These are phyloP conservation scores for Kwoniella bestiolae DNA, from an alignment of 768 basidiomycete species.

Conservation along the genomic window DNA sequence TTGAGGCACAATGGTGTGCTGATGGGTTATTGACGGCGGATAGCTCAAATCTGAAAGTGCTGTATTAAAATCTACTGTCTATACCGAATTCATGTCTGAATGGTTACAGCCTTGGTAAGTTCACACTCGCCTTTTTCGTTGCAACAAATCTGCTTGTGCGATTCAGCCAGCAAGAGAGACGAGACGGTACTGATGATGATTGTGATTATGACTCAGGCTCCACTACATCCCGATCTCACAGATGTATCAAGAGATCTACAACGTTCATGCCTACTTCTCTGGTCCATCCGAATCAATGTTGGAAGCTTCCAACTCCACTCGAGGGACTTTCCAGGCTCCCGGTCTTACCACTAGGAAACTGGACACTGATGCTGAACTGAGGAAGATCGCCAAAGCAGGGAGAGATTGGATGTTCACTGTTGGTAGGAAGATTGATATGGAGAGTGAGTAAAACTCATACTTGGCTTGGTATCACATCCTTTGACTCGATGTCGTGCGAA, in stretches of 20 bases:
- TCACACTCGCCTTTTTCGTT: background rate
- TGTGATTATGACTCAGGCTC: no score
- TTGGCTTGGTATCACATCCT: no score
- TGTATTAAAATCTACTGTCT: slow-evolving; percentile 86
- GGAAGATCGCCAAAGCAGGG: slow-evolving; percentile 87
- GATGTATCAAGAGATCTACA: slow-evolving; percentile 88
- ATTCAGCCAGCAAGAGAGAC: no score
- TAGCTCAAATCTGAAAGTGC: slow-evolving; percentile 73
- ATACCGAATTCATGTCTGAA: slow-evolving; percentile 84
- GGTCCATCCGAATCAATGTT: slow-evolving; percentile 72
- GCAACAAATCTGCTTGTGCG: no score
- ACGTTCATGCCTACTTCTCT: slow-evolving; percentile 89
- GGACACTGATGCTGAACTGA: slow-evolving; percentile 73
- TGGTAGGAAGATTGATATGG: slow-evolving; percentile 85
- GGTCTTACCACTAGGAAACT: slow-evolving; percentile 53
- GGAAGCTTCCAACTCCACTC: slow-evolving; percentile 63
- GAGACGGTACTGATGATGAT: no score
- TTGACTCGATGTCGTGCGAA: background rate
- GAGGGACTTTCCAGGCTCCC: slow-evolving; percentile 49
- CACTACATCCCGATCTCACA: slow-evolving; percentile 92
- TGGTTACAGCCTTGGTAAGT: slow-evolving; percentile 85
- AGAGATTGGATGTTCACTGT: slow-evolving; percentile 87
- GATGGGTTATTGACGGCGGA: slow-evolving; percentile 59
- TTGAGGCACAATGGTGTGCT: background rate
- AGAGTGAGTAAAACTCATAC: slow-evolving; percentile 74